Conservation (phyloP, 2,329 filamentous ascomycete genomes). For the Sclerotinia nivalis region DNA sequence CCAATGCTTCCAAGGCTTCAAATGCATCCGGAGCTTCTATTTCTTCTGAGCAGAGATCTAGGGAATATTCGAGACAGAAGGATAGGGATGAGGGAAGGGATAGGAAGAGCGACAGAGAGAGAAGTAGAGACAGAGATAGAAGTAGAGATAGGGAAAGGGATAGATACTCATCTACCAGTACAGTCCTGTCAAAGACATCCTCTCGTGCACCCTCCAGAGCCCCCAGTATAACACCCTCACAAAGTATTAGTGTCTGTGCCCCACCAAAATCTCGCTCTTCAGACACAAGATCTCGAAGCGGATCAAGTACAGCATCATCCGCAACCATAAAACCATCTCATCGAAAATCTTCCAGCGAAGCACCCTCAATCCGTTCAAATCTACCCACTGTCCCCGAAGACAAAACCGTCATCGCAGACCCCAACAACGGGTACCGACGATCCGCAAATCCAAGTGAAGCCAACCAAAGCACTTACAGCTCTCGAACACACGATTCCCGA, state of each 20-base stretch:
- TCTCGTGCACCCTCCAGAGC: no score
- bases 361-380: not conserved
- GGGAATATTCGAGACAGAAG: not conserved
- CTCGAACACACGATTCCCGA: not conserved
- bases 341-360: not conserved
- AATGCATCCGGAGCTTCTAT: no score
- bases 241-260: no score
- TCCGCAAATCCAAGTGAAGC: not conserved
- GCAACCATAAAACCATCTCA: not conserved
- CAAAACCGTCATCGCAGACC: not conserved
- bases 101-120: not conserved
- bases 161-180: not conserved
- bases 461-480: not conserved
- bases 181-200: no score
- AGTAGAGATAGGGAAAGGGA: not conserved
- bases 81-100: not conserved
- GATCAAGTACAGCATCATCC: not conserved
- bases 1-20: no score
- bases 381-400: not conserved
- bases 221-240: no score
- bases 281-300: no score
- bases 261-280: no score
- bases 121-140: not conserved
- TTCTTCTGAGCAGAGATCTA: not conserved
- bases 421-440: not conserved